Percentiles rank a stretch among this genome's conserved stretches.
phyloP scores from a whole-genome alignment of 345 rosid genomes.

The Viola odorata region DNA sequence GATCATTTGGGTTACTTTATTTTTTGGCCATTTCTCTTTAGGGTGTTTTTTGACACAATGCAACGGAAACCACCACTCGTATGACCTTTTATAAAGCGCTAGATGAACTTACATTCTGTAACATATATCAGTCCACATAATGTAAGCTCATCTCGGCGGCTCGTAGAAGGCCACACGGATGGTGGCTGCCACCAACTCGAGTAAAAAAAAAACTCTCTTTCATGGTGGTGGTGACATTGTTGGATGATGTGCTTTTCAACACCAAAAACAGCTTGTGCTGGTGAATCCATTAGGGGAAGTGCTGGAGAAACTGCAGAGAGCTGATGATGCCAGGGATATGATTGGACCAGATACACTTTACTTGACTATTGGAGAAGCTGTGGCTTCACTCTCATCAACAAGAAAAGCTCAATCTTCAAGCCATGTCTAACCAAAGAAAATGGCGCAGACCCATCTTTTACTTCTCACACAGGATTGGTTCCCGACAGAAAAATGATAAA shows the following conservation, averaged over 20 bases:
- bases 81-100: neutral
- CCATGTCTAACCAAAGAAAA: slow-evolving; percentile 28
- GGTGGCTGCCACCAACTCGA: too few relatives aligned
- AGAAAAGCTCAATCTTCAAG: slow-evolving; percentile 42
- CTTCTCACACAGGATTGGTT: neutral
- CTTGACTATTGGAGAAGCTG: slow-evolving; percentile 88
- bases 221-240: too few relatives aligned
- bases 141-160: too few relatives aligned
- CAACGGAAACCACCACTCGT: too few relatives aligned
- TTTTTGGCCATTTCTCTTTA: neutral
- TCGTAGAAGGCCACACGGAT: too few relatives aligned
- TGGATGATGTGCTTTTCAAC: neutral
- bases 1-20: neutral
- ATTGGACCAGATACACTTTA: slow-evolving; percentile 51
- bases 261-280: slow-evolving; percentile 55
- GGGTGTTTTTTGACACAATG: neutral
- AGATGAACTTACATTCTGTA: neutral
- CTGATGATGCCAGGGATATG: slow-evolving; percentile 42
- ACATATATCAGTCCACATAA: too few relatives aligned
- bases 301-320: slow-evolving; percentile 68
- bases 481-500: neutral
- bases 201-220: too few relatives aligned
- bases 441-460: too few relatives aligned
- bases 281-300: slow-evolving; percentile 93
- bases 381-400: slow-evolving; percentile 58